Evolutionary conservation across 352 stramenopile genomes (phyloP), one percentile per base, ranked within the genome.

Genomic region (Phytophthora hybrid): DNA sequence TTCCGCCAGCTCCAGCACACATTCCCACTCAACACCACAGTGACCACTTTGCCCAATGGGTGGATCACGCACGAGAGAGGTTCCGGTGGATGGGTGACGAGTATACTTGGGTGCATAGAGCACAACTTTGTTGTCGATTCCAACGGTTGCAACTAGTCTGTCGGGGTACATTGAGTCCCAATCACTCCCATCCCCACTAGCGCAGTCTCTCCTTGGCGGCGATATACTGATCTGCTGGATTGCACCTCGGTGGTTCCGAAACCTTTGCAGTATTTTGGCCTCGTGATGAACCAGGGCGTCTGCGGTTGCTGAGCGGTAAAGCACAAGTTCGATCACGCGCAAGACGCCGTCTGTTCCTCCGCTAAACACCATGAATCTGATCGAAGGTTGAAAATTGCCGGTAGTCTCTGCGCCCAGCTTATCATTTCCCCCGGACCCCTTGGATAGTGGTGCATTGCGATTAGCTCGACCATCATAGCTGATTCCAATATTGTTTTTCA

Each of bases 141-240:
- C 88, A 11, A 93, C 72, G 1, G 84, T 91, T 31, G 84, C 88
- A 58, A 93, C 79, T 18, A 89, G 76, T 39, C 86, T 78, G 62
- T 94, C 88, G 5, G 84, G 88, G 68, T 77, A 83, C 0, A 59
- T 44, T 5, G 32, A 14, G 1, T 69, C 70, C 72, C 64, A 77
- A 51, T 70, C 64, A 0, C 61, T 68, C 16, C 26, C 65, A 19
- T 71, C 60, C 13, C 63, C 34, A 19, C 49, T 53, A 60, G 32
- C 23, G 5, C 2, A 8, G 0, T 77, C 63, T 34, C 52, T 69
- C 26, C 56, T 85, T 1, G 78, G 59, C 6, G 87, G 84, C 0
- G 87, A 92, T 21, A 94, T 74, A 13, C 77, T 76, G 18, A 94
- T 85, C 55, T 93, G 84, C 56, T 90, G 78, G 59, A 94, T 89